Evolutionary conservation across 2,329 filamentous ascomycete genomes (phyloP), one percentile per base, ranked within the genome.

Genomic region (Aspergillus sp.): DNA sequence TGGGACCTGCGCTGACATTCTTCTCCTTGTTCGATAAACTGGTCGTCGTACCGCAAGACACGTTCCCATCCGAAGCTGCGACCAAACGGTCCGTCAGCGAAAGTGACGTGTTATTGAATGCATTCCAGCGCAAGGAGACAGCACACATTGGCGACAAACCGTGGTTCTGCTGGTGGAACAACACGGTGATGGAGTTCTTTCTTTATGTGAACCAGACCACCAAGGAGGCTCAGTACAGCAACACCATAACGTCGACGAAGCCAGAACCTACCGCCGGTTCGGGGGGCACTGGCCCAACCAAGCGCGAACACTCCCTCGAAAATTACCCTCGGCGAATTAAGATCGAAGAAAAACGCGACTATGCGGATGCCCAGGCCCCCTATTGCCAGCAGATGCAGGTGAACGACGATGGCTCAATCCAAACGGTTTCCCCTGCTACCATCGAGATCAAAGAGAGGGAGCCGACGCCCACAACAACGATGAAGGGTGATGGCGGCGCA

Each of bases 151-250:
- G 82, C 7, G 82, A 87, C 32, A 78, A 77, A 53, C 84, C 85
- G 2, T 89, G 85, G 85, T 86, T 84, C 62, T 89, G 86, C 67
- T 82, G 81, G 65, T 89, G 85, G 84, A 88, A 88, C 64, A 73
- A 76, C 13, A 88, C 86, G 0, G 76, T 84, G 49, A 76, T 88
- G 46, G 86, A 88, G 66, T 81, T 82, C 34, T 88, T 87, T 68
- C 78, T 89, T 44, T 89, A 87, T 62, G 74, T 83, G 49, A 78
- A 82, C 49, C 69, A 83, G 64, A 74, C 81, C 45, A 74, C 78
- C 13, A 59, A 61, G 21, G 63, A 62, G 19, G 54, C 50, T 11
- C 54, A 53, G 14, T 60, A 57, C 20, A 55, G 62, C 16, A 64
- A 61, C 17, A 64, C 61, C n/a, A 49, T 64, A 14, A 57, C 41